Evolutionary conservation across 139 green algal genomes (phyloP).

Genomic region (Coelastrella sp.): DNA sequence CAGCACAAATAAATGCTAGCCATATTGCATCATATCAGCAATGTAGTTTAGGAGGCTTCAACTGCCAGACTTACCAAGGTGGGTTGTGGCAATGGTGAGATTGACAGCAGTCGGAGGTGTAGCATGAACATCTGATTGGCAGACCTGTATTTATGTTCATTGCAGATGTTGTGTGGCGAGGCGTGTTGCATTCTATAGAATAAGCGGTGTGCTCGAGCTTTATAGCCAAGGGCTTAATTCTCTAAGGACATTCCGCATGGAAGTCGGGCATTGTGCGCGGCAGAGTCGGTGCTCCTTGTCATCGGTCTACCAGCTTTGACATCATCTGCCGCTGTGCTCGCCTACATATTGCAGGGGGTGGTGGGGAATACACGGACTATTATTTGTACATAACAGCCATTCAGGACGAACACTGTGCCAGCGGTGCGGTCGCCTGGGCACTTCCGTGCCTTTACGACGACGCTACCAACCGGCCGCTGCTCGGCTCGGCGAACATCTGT

Average conservation of each 20-base stretch:
- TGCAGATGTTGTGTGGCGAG: too few relatives aligned
- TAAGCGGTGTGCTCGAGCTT: too few relatives aligned
- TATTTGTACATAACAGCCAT: slow-evolving; percentile 66
- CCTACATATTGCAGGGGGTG: slow-evolving; percentile 10
- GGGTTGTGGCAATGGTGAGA: not conserved
- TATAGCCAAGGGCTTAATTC: too few relatives aligned
- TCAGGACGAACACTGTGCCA: slow-evolving; percentile 57
- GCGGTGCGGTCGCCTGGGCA: slow-evolving; percentile 58
- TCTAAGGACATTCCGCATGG: too few relatives aligned
- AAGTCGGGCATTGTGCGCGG: too few relatives aligned
- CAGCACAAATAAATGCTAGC: slow-evolving; percentile 25
- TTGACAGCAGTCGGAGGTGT: not conserved
- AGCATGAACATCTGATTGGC: not conserved
- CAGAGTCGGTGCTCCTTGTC: too few relatives aligned
- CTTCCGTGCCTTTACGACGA: slow-evolving; percentile 62
- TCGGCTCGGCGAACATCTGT: slow-evolving; percentile 64
- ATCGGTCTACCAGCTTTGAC: too few relatives aligned
- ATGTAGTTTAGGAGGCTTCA: slow-evolving; percentile 41
- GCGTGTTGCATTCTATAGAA: too few relatives aligned
- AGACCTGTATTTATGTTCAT: too few relatives aligned
- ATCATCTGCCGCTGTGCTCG: too few relatives aligned
- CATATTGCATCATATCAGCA: slow-evolving; percentile 47
- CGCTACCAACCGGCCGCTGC: slow-evolving; percentile 55
- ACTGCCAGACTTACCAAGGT: slow-evolving; percentile 39
- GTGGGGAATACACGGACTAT: slow-evolving; percentile 57